These are phyloP conservation scores for Fusarium torulosum DNA, from an alignment of 2,329 filamentous ascomycete genomes.

Conservation along the genomic window DNA sequence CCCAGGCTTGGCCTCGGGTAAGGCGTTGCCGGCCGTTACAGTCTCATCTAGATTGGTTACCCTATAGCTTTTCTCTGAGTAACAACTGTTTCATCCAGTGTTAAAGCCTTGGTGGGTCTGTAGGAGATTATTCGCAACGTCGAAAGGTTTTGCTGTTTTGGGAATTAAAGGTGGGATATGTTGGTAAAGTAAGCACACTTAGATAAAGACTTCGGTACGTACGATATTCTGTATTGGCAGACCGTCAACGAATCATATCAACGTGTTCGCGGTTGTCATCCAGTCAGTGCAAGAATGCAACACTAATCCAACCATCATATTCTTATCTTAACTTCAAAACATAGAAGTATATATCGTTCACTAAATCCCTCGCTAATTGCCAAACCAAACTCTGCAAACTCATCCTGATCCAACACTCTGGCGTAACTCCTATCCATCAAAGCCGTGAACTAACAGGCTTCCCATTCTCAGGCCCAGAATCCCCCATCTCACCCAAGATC, in stretches of 20 bases:
- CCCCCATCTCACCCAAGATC: constrained; percentile 37
- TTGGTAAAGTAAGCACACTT: not conserved
- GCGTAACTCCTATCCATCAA: not conserved
- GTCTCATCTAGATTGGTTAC: not conserved
- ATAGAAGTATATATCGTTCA: no score
- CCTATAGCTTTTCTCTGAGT: not conserved
- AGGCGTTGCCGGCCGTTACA: constrained; percentile 6
- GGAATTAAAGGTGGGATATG: no score
- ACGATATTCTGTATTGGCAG: no score
- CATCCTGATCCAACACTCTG: not conserved
- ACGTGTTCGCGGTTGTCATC: no score
- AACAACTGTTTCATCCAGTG: not conserved
- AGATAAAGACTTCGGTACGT: not conserved
- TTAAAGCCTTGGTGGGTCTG: not conserved
- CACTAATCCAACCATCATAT: not conserved
- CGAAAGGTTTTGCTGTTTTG: no score
- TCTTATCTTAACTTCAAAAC: not conserved
- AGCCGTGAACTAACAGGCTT: constrained; percentile 19
- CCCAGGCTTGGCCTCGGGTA: constrained; percentile 23
- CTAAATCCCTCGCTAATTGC: not conserved
- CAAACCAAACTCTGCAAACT: not conserved
- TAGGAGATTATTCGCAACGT: no score
- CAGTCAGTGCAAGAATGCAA: not conserved
- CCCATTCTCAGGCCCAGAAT: not conserved
- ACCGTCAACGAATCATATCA: no score